Conservation (phyloP, 169 alveolate genomes). For the Besnoitia besnoiti region DNA sequence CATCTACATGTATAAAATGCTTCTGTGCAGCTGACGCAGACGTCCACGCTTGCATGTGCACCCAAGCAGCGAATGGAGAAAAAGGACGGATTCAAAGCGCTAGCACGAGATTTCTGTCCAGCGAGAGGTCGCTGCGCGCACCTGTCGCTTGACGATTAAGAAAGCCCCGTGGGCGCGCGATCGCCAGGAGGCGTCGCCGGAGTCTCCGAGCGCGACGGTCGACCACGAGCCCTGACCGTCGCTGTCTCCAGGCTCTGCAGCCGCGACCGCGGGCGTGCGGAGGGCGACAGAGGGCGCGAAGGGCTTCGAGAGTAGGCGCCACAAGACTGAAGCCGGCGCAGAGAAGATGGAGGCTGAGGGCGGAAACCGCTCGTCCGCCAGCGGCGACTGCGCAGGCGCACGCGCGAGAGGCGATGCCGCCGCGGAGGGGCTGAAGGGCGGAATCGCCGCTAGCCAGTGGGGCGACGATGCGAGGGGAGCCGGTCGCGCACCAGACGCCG, state of each 20-base stretch:
- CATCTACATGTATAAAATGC: too few species aligned
- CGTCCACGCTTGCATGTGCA: too few species aligned
- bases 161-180: not conserved
- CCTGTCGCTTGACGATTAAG: not conserved
- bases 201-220: not conserved
- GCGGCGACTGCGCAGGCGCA: not conserved
- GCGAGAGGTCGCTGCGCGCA: too few species aligned
- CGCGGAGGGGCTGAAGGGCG: not conserved
- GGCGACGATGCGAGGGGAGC: not conserved
- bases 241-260: not conserved
- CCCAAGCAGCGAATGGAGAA: too few species aligned
- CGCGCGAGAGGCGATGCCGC: not conserved
- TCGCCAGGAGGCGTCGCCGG: not conserved
- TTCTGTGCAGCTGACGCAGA: too few species aligned
- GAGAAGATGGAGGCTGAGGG: not conserved
- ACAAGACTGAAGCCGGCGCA: not conserved
- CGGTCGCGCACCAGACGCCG: not conserved
- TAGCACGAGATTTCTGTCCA: too few species aligned
- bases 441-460: not conserved
- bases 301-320: not conserved
- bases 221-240: not conserved
- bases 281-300: not conserved
- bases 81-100: too few species aligned
- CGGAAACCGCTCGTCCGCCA: not conserved
- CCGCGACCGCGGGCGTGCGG: not conserved